Conservation (phyloP, 306 rosid species). For the Purshia tridentata region DNA sequence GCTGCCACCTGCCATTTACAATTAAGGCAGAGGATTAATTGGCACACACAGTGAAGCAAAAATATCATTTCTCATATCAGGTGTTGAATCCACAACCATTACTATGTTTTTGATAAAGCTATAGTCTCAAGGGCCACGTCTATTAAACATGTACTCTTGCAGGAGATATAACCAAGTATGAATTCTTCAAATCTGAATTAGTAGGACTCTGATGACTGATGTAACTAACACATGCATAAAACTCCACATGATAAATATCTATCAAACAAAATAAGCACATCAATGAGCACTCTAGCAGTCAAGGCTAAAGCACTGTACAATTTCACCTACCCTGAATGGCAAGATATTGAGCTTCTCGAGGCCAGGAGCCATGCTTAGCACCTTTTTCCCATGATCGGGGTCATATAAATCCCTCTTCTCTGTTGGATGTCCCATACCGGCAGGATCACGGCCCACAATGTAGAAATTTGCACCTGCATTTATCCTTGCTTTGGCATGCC, state of each 20-base stretch:
- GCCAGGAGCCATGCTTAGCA: slow-evolving; percentile 95
- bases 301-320: not conserved
- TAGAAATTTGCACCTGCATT: slow-evolving; percentile 98
- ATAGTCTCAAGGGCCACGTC: not conserved
- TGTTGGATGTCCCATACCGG: slow-evolving; percentile 96
- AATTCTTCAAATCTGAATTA: not conserved
- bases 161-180: not conserved
- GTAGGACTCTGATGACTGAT: not conserved
- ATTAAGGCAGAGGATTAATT: slow-evolving; percentile 6
- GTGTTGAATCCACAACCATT: not conserved
- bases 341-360: slow-evolving; percentile 89
- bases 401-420: slow-evolving; percentile 90
- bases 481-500: slow-evolving; percentile 98
- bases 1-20: slow-evolving; percentile 82
- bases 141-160: not conserved
- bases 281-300: not conserved
- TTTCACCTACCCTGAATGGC: slow-evolving; percentile 75
- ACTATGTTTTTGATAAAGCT: not conserved
- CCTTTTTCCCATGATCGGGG: slow-evolving; percentile 97
- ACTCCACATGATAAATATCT: not conserved
- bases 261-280: not conserved
- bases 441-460: slow-evolving; percentile 98
- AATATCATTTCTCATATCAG: not conserved
- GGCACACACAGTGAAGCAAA: not conserved
- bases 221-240: not conserved